phyloP scores from a whole-genome alignment of 2,329 filamentous ascomycete species.

The Amauroascus niger region DNA sequence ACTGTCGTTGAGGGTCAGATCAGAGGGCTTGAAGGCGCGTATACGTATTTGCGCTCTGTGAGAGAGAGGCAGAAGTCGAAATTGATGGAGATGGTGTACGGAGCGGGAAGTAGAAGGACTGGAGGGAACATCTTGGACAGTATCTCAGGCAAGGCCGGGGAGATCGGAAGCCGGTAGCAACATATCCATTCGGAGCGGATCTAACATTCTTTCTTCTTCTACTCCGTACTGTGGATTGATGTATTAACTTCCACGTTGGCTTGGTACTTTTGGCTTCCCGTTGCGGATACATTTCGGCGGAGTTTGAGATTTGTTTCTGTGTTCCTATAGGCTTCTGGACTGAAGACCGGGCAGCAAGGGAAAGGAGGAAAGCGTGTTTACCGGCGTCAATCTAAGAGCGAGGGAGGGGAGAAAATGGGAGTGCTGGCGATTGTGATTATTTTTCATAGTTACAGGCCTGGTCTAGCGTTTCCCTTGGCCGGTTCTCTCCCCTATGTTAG shows the following conservation, averaged over 20 bases:
- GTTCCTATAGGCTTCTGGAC: neutral
- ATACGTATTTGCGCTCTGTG: conserved; percentile 64
- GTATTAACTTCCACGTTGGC: no score
- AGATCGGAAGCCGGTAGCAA: conserved; percentile 11
- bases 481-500: neutral
- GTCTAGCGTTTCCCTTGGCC: neutral
- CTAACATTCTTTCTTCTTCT: neutral
- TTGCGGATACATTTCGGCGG: neutral
- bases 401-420: neutral
- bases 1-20: conserved; percentile 70
- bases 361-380: neutral
- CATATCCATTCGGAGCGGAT: neutral
- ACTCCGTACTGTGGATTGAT: no score
- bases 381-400: neutral
- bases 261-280: neutral
- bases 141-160: conserved; percentile 8
- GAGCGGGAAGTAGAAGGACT: conserved; percentile 31
- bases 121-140: neutral
- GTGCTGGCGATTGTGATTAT: conserved; percentile 2
- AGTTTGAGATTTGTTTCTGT: neutral
- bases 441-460: neutral
- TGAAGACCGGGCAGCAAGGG: neutral
- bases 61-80: conserved; percentile 72
- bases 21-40: conserved; percentile 66
- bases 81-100: conserved; percentile 70